Conservation (phyloP, 208 protist genomes). For the Trypanosoma boissoni region DNA sequence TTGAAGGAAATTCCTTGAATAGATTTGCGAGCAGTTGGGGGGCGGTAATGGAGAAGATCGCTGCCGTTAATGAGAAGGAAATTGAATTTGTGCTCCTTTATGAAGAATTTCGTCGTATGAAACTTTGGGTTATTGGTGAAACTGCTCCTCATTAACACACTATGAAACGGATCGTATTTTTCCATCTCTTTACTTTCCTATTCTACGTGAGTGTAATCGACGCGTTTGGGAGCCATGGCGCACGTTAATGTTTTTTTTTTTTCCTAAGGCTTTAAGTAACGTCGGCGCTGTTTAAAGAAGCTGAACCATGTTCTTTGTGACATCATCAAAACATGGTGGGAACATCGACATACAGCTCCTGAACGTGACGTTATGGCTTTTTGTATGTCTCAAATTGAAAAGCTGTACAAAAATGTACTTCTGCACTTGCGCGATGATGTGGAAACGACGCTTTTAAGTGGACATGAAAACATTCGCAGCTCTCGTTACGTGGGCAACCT, state of each 20-base stretch:
- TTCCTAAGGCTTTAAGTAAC: constrained; percentile 59
- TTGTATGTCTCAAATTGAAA: constrained; percentile 81
- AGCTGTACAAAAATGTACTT: constrained; percentile 48
- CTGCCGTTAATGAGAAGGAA: constrained; percentile 7
- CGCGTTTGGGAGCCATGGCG: constrained; percentile 89
- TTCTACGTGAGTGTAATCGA: constrained; percentile 89
- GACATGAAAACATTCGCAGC: constrained; percentile 89
- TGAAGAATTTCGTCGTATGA: constrained; percentile 91
- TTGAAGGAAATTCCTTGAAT: constrained; percentile 78
- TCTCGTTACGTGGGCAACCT: constrained; percentile 88
- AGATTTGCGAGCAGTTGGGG: constrained; percentile 56
- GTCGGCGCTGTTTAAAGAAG: constrained; percentile 60
- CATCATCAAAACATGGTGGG: constrained; percentile 71
- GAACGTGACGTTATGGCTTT: constrained; percentile 73
- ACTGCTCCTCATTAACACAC: constrained; percentile 62
- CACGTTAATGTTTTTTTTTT: constrained; percentile 80
- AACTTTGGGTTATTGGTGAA: constrained; percentile 87
- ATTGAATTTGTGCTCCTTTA: constrained; percentile 68
- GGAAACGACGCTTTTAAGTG: constrained; percentile 88
- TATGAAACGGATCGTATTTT: constrained; percentile 89
- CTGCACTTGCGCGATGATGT: constrained; percentile 82
- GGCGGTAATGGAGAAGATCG: constrained; percentile 66
- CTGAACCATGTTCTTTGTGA: constrained; percentile 74
- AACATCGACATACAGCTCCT: constrained; percentile 33
- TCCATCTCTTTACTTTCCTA: constrained; percentile 84